These are phyloP conservation scores for Citrullus amarus DNA, from an alignment of 306 rosid species.

Conservation along the genomic window DNA sequence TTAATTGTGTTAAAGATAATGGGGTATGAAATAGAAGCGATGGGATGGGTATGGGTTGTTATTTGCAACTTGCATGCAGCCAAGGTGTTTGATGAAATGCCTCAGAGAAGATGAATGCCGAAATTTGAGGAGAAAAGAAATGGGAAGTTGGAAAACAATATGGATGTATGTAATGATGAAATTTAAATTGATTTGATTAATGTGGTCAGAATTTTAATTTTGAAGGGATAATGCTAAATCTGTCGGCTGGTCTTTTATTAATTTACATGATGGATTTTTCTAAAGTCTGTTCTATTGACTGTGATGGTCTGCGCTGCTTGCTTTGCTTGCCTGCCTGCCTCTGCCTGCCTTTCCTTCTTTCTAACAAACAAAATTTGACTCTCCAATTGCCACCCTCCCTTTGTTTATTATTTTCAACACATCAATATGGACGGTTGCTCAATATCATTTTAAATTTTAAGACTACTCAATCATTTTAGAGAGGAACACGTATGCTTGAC, in stretches of 20 bases:
- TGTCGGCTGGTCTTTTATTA: neutral
- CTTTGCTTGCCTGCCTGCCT: neutral
- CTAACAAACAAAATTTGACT: neutral
- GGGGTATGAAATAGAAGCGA: neutral
- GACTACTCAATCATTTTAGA: neutral
- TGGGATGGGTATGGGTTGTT: neutral
- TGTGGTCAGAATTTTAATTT: neutral
- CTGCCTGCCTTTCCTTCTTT: neutral
- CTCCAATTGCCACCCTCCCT: neutral
- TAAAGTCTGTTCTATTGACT: neutral
- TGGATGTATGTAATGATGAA: neutral
- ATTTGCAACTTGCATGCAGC: neutral
- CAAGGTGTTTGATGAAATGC: neutral
- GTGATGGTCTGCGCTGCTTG: neutral
- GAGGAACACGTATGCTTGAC: neutral
- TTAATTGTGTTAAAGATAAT: neutral
- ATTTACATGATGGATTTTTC: neutral
- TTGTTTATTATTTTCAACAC: neutral
- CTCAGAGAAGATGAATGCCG: neutral
- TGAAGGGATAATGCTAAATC: neutral
- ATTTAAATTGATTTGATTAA: neutral
- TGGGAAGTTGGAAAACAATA: neutral
- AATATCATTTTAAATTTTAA: neutral
- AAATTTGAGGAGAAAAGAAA: neutral
- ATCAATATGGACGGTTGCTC: slow-evolving; percentile 4